Percentiles rank a stretch among this genome's conserved stretches.
Evolutionary conservation across 108 stramenopile species (phyloP).

Genomic region (Pseudonitzschia delicatissima): DNA sequence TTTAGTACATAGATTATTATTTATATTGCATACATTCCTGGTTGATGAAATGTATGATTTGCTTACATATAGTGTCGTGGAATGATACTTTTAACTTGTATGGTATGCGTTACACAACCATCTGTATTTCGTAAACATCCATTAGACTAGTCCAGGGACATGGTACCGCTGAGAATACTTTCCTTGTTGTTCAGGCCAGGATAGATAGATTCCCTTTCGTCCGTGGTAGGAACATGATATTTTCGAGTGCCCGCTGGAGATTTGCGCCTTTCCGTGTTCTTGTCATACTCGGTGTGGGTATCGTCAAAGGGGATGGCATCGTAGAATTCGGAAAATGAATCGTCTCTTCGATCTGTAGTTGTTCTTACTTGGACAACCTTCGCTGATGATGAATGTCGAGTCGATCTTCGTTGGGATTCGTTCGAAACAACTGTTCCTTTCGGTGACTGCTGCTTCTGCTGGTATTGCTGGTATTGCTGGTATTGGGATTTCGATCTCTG

Average conservation of each 20-base stretch:
- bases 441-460: too few relatives aligned
- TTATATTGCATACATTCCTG: too few relatives aligned
- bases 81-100: too few relatives aligned
- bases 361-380: neutral
- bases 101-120: neutral
- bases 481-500: neutral
- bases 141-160: slow-evolving; percentile 7
- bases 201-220: neutral
- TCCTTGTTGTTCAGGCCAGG: neutral
- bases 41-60: too few relatives aligned
- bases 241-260: too few relatives aligned
- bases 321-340: neutral
- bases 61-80: too few relatives aligned
- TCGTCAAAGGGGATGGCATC: slow-evolving; percentile 5
- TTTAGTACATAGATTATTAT: too few relatives aligned
- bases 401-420: neutral
- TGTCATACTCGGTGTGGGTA: neutral
- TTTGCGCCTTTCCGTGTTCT: neutral
- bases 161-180: neutral
- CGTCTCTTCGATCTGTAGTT: neutral
- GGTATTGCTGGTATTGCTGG: neutral
- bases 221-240: neutral
- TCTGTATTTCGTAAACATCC: too few relatives aligned
- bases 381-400: neutral
- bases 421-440: neutral